Base-by-base conservation (phyloP, 768 basidiomycete genomes). In the Boletus sensibilis region DNA sequence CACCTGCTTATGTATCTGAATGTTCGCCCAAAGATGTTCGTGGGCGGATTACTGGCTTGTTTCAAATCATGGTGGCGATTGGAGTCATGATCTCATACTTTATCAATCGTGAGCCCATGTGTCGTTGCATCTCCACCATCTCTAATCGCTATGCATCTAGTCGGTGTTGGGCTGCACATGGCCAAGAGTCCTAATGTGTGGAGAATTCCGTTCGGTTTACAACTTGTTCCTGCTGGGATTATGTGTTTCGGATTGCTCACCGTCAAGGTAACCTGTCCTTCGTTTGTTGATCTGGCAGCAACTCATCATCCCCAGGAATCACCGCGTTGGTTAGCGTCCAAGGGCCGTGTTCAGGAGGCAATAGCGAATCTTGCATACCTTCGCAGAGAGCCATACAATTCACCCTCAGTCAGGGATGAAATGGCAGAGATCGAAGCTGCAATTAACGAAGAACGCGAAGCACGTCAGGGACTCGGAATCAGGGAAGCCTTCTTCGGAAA, bases 71-170 rank as follows among this genome's bases (percentile, higher is more conserved):
- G 82, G 91, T 82, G 37, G 88, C 90, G 23, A 76, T 83, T 48
- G 92, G 92, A 50, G 91, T 91, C 58, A 92, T 92, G 85, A 76
- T 94, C 55, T 89, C 87, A 0, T 92, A 91, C 71, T 91, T 89
- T 69, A 78, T 90, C 62, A 90, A 92, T 64, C 81, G 88, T 90
- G 55, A 49, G 87, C 75, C 16, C 21, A 2, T 5, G 11, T 4
- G 33, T 47, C 21, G n/a, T 33, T 40, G 33, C 55, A 61, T 31
- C 54, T 57, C 14, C 33, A 61, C 11, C 59, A 57, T 12, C 38
- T 42, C 34, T 59, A 8, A 46, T 43, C 2, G 38, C 12, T 8
- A 25, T 55, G 5, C 29, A 1, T 34, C 11, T 54, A 89, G 88
- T 78, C 44, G 88, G 86, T 8, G 79, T 88, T 46, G 77, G 80